Evolutionary conservation across 305 asterid species (phyloP).

Genomic region (Fraxinus nigra): DNA sequence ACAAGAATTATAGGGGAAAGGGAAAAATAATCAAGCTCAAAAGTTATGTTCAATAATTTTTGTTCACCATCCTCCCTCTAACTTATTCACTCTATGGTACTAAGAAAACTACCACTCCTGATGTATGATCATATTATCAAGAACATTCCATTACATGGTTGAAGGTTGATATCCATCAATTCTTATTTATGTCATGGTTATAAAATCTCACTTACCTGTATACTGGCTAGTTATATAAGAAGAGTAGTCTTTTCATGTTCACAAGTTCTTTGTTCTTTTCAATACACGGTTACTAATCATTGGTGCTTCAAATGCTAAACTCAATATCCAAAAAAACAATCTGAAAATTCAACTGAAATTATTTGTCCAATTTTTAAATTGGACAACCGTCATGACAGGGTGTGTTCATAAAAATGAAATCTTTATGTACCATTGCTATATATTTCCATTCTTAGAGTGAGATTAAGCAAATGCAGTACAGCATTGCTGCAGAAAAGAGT

Average conservation of each 20-base stretch:
- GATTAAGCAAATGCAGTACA: not conserved
- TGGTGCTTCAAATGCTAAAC: not conserved
- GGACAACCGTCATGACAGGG: not conserved
- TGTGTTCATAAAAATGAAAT: not conserved
- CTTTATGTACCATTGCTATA: not conserved
- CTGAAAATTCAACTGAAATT: not conserved
- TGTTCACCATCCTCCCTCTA: not conserved
- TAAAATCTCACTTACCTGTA: not conserved
- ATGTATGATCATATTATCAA: not conserved
- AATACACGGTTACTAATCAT: not conserved
- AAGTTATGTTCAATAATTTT: not conserved
- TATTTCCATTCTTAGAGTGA: not conserved
- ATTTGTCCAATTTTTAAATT: not conserved
- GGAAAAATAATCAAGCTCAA: not conserved
- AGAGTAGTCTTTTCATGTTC: not conserved
- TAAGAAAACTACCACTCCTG: not conserved
- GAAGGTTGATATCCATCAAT: not conserved
- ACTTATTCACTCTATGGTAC: not conserved
- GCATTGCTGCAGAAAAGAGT: slow-evolving; percentile 10
- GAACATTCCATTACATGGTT: not conserved
- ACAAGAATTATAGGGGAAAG: not conserved
- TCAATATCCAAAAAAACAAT: not conserved
- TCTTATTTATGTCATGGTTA: not conserved
- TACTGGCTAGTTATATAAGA: not conserved
- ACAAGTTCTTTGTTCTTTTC: not conserved